Percentiles rank a stretch among this genome's conserved stretches.
Conservation (phyloP, 2,329 filamentous ascomycete genomes). For the Arthrobotrys iridis region DNA sequence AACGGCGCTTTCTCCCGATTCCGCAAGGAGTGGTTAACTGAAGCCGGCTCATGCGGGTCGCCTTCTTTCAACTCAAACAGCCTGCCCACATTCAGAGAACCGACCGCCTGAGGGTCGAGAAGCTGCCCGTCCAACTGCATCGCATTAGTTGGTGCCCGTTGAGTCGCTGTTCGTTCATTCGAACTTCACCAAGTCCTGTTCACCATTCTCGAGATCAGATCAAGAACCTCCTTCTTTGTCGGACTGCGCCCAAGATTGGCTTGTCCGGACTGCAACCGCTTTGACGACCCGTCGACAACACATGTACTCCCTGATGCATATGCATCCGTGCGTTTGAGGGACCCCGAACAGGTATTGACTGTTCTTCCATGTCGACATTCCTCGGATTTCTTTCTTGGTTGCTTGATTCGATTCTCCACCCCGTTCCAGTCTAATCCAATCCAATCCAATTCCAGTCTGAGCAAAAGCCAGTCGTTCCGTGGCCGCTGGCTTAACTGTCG, state of each 20-base stretch:
- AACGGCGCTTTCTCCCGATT: constrained; percentile 55
- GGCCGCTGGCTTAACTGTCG: constrained; percentile 1
- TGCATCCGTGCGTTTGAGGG: constrained; percentile 21
- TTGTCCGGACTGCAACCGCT: not conserved
- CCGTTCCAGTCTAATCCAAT: not conserved
- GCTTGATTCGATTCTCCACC: not conserved
- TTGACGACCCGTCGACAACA: constrained; percentile 38
- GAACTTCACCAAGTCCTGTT: constrained; percentile 12
- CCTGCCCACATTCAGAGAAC: constrained; percentile 26
- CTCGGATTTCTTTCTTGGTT: constrained; percentile 11
- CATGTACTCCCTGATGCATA: constrained; percentile 13
- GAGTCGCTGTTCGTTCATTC: not conserved
- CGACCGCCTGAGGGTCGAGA: constrained; percentile 1
- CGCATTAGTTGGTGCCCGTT: constrained; percentile 37
- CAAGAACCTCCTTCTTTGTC: not conserved
- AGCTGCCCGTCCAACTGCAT: constrained; percentile 24
- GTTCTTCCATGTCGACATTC: constrained; percentile 16
- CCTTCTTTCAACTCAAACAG: constrained; percentile 53
- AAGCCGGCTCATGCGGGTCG: constrained; percentile 54
- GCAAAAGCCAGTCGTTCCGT: not conserved
- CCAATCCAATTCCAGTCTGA: not conserved
- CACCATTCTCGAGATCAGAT: constrained; percentile 1
- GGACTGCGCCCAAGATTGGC: constrained; percentile 10
- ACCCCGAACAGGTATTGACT: constrained; percentile 6
- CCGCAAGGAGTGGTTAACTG: constrained; percentile 54